These are phyloP conservation scores for Hanseniaspora gamundiae DNA, from an alignment of 1,139 yeast species.

Conservation along the genomic window DNA sequence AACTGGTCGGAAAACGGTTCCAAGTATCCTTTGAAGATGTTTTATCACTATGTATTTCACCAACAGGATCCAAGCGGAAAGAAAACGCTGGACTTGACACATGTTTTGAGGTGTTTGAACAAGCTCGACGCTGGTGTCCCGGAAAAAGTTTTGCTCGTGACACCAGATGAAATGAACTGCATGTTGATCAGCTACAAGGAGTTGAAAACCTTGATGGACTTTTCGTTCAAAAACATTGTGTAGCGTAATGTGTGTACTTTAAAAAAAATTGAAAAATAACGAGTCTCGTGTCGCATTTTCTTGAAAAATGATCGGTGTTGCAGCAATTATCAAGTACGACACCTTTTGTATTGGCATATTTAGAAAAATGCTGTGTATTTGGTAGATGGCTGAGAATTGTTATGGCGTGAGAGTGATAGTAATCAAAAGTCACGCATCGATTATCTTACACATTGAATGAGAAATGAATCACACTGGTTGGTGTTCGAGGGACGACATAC, in stretches of 20 bases:
- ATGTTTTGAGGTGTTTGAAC: constrained; percentile 67
- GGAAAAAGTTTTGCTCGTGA: constrained; percentile 66
- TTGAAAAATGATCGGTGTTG: too few relatives aligned
- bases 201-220: constrained; percentile 60
- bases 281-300: too few relatives aligned
- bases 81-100: constrained; percentile 72
- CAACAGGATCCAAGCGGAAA: constrained; percentile 68
- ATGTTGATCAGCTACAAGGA: constrained; percentile 70
- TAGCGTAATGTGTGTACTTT: background rate
- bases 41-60: constrained; percentile 77
- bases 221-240: constrained; percentile 43
- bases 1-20: constrained; percentile 72
- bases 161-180: constrained; percentile 74
- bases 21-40: constrained; percentile 61
- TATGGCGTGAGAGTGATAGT: too few relatives aligned
- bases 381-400: too few relatives aligned
- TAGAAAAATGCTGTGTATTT: too few relatives aligned
- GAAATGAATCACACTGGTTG: too few relatives aligned
- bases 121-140: constrained; percentile 89
- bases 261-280: background rate
- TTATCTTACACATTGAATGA: too few relatives aligned
- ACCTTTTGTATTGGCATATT: too few relatives aligned
- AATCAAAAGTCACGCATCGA: too few relatives aligned
- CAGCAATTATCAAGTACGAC: too few relatives aligned
- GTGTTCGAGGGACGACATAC: too few relatives aligned